Percentiles rank a stretch among this genome's conserved stretches.
phyloP scores from a whole-genome alignment of 305 asterid genomes.

The Plantago coronopus region DNA sequence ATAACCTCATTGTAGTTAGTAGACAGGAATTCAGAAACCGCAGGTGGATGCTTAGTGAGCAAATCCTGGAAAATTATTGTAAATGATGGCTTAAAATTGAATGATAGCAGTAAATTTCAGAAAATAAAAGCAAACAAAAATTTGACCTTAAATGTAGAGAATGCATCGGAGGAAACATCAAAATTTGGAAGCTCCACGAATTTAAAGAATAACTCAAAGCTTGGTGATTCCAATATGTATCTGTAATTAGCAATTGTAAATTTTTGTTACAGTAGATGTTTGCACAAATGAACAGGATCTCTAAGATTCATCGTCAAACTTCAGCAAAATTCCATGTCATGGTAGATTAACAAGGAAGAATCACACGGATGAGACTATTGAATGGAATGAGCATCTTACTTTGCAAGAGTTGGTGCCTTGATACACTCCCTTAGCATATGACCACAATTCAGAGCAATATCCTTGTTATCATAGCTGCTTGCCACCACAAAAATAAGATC shows the following conservation, averaged over 20 bases:
- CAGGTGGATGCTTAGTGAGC: slow-evolving; percentile 69
- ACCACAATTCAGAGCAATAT: slow-evolving; percentile 90
- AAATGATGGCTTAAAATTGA: slow-evolving; percentile 26
- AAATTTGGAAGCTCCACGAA: slow-evolving; percentile 84
- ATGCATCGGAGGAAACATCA: slow-evolving; percentile 94
- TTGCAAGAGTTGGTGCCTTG: slow-evolving; percentile 80
- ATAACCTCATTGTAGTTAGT: slow-evolving; percentile 69
- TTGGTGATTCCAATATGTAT: slow-evolving; percentile 89
- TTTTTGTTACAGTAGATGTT: slow-evolving; percentile 19
- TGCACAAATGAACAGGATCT: slow-evolving; percentile 22
- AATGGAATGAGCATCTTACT: slow-evolving; percentile 47
- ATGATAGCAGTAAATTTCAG: slow-evolving; percentile 18
- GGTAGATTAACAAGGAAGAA: slow-evolving; percentile 16
- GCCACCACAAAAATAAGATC: slow-evolving; percentile 21
- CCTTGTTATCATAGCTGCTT: slow-evolving; percentile 91
- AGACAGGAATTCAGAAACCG: slow-evolving; percentile 74
- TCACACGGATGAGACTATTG: slow-evolving; percentile 20
- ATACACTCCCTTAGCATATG: slow-evolving; percentile 96
- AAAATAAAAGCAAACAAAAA: slow-evolving; percentile 15
- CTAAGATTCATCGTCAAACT: slow-evolving; percentile 14
- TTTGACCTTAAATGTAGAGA: slow-evolving; percentile 89
- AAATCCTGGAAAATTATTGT: slow-evolving; percentile 61
- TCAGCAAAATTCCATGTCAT: slow-evolving; percentile 16
- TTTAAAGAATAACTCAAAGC: slow-evolving; percentile 93
- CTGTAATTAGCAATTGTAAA: slow-evolving; percentile 40